These are phyloP conservation scores for Gossypium aridum DNA, from an alignment of 441 rosid species.

Conservation along the genomic window DNA sequence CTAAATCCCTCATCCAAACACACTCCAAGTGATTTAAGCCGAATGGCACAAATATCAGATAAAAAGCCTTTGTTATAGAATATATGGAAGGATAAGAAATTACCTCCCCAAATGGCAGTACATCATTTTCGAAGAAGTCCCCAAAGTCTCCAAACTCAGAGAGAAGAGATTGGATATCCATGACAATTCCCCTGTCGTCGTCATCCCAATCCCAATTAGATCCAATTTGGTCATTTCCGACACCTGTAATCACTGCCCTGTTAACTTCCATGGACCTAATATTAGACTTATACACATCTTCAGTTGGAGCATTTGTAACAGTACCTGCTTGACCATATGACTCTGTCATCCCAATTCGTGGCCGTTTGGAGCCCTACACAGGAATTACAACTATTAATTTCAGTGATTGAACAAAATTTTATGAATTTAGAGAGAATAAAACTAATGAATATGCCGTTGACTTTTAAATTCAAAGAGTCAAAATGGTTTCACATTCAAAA, in stretches of 20 bases:
- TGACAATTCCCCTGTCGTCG: conserved; percentile 81
- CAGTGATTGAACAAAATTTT: neutral
- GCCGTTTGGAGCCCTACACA: conserved; percentile 86
- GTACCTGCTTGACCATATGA: conserved; percentile 66
- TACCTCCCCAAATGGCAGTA: conserved; percentile 99
- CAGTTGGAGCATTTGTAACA: conserved; percentile 38
- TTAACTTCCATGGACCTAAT: conserved; percentile 59
- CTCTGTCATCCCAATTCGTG: conserved; percentile 63
- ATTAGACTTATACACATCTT: conserved; percentile 50
- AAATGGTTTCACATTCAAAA: neutral
- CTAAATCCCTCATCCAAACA: neutral
- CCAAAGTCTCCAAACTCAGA: conserved; percentile 99
- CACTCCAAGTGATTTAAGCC: neutral
- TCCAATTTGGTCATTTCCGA: conserved; percentile 67
- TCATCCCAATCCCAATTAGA: conserved; percentile 93
- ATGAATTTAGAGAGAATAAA: neutral
- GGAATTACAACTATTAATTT: conserved; percentile 13
- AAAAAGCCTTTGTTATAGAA: neutral
- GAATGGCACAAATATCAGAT: neutral
- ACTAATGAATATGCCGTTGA: neutral
- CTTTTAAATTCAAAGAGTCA: conserved; percentile 7
- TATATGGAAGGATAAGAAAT: conserved; percentile 14
- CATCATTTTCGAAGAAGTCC: conserved; percentile 95
- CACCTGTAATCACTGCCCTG: conserved; percentile 56
- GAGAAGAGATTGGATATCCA: conserved; percentile 95